Conservation (phyloP, 78 protist species). For the Tieghemostelium lacteum region DNA sequence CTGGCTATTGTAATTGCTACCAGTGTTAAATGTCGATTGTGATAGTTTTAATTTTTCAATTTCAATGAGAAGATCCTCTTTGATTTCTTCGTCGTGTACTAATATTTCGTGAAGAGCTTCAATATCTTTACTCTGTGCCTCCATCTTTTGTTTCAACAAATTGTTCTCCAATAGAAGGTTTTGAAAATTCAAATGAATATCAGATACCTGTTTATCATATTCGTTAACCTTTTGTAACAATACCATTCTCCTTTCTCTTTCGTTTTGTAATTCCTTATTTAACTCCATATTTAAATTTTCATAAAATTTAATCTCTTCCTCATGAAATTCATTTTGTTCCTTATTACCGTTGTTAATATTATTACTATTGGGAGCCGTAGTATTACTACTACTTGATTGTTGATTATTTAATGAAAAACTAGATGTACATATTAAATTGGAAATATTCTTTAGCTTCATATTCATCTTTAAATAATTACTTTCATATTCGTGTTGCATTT, state of each 20-base stretch:
- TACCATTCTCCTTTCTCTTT: constrained; percentile 29
- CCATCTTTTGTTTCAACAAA: not conserved
- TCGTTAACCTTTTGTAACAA: constrained; percentile 20
- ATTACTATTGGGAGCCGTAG: not conserved
- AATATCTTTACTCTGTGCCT: constrained; percentile 7
- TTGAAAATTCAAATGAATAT: too few species aligned
- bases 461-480: not conserved
- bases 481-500: constrained; percentile 13
- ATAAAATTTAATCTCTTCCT: constrained; percentile 37
- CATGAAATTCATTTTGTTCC: not conserved
- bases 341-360: not conserved
- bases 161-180: constrained; percentile 5
- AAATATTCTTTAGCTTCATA: too few species aligned
- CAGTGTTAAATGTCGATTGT: not conserved
- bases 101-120: constrained; percentile 47
- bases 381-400: not conserved
- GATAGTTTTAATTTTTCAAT: constrained; percentile 56
- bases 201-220: constrained; percentile 24
- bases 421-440: too few species aligned
- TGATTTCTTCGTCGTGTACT: constrained; percentile 21
- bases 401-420: constrained; percentile 10
- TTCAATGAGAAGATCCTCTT: constrained; percentile 28
- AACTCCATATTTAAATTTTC: constrained; percentile 59
- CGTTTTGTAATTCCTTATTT: constrained; percentile 45
- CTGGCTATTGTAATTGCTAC: not conserved